These are phyloP conservation scores for Trichoderma harzianum DNA, from an alignment of 2,329 filamentous ascomycete genomes.

Conservation along the genomic window DNA sequence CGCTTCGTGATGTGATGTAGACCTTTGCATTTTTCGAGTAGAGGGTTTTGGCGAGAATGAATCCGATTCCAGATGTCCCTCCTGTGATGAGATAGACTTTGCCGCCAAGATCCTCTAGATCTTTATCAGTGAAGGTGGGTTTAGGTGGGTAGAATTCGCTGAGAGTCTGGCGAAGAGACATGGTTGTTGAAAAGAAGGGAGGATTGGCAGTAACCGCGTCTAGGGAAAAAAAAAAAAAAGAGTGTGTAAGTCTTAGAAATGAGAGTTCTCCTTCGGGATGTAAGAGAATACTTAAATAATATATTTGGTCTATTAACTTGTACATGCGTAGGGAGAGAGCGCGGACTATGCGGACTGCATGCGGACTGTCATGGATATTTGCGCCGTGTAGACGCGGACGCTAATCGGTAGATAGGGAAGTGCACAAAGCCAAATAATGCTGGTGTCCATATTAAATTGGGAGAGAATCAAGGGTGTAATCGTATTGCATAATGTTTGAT, in stretches of 20 bases:
- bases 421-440: too few species aligned
- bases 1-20: not conserved
- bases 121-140: not conserved
- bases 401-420: not conserved
- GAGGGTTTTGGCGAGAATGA: not conserved
- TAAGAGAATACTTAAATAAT: not conserved
- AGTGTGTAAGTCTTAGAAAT: not conserved
- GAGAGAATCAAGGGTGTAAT: too few species aligned
- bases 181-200: not conserved
- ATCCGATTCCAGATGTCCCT: not conserved
- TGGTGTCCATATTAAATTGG: too few species aligned
- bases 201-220: too few species aligned
- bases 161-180: not conserved
- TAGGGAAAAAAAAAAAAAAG: too few species aligned
- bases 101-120: not conserved
- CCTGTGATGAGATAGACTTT: not conserved
- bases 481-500: too few species aligned
- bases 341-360: not conserved
- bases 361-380: not conserved
- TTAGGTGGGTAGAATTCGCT: not conserved
- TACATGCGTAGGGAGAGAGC: not conserved
- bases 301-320: too few species aligned
- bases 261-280: not conserved
- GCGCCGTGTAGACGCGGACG: not conserved
- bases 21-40: not conserved